These are phyloP conservation scores for Pezicula rhizophila DNA, from an alignment of 2,329 filamentous ascomycete genomes.

Conservation along the genomic window DNA sequence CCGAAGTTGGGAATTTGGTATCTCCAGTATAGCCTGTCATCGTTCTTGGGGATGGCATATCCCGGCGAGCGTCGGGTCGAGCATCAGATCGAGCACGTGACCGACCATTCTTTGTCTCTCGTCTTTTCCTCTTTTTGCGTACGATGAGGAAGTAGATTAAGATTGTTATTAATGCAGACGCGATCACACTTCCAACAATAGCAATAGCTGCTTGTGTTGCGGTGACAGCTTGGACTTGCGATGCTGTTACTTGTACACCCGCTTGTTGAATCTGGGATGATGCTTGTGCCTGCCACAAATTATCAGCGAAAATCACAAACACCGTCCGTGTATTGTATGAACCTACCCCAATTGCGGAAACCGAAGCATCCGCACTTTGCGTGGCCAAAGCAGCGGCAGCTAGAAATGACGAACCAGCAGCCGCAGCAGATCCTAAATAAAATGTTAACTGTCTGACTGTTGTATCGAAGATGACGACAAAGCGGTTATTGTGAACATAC, in stretches of 20 bases:
- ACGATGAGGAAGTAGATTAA: constrained; percentile 31
- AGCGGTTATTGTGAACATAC: constrained; percentile 8
- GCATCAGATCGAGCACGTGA: too few relatives aligned
- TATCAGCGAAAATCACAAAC: background rate
- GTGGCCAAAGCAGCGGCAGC: constrained; percentile 17
- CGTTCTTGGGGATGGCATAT: too few relatives aligned
- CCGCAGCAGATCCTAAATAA: constrained; percentile 20
- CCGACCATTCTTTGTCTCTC: background rate
- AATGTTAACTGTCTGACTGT: background rate
- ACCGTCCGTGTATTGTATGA: background rate
- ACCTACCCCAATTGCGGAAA: constrained; percentile 13
- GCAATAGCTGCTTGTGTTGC: constrained; percentile 37
- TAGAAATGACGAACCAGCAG: constrained; percentile 22
- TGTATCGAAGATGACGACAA: constrained; percentile 1
- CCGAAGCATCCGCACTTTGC: constrained; percentile 7
- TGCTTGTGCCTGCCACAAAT: constrained; percentile 14
- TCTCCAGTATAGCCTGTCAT: background rate
- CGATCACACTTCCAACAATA: constrained; percentile 36
- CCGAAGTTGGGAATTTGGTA: background rate
- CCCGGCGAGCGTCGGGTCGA: too few relatives aligned
- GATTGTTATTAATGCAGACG: constrained; percentile 34
- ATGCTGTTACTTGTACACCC: constrained; percentile 3
- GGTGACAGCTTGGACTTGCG: constrained; percentile 33
- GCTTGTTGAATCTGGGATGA: constrained; percentile 11
- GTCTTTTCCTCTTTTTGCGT: constrained; percentile 20